Conservation (phyloP, 257 asterid species). For the Oldenlandia corymbosa region DNA sequence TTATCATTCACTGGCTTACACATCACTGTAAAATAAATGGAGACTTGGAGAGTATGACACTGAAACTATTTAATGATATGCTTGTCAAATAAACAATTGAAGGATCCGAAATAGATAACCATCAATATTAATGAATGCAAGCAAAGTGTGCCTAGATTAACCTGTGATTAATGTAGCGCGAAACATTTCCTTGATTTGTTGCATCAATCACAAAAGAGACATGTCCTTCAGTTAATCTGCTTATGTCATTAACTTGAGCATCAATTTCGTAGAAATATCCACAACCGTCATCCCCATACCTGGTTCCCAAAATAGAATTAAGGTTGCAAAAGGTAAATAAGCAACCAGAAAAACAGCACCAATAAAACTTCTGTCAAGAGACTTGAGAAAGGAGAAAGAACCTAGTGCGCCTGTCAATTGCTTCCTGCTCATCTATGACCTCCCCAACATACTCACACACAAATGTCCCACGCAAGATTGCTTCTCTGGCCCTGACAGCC, state of each 20-base stretch:
- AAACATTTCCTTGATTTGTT: conserved; percentile 77
- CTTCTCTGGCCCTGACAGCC: conserved; percentile 90
- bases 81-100: background rate
- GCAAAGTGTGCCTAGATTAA: conserved; percentile 24
- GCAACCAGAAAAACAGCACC: background rate
- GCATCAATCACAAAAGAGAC: conserved; percentile 73
- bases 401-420: conserved; percentile 76
- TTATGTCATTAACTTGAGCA: conserved; percentile 66
- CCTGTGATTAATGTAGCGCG: conserved; percentile 99
- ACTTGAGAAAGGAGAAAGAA: conserved; percentile 19
- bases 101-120: background rate
- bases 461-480: conserved; percentile 81
- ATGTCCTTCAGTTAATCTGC: conserved; percentile 80
- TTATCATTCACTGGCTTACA: background rate
- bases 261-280: conserved; percentile 63
- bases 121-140: background rate
- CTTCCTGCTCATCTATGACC: conserved; percentile 79
- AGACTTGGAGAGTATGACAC: background rate
- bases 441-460: conserved; percentile 96
- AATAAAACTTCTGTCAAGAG: background rate
- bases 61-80: no score
- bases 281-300: conserved; percentile 61
- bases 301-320: conserved; percentile 28
- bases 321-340: background rate
- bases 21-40: background rate